Evolutionary conservation across 2,329 filamentous ascomycete species (phyloP).

Genomic region (Fusarium secorum): DNA sequence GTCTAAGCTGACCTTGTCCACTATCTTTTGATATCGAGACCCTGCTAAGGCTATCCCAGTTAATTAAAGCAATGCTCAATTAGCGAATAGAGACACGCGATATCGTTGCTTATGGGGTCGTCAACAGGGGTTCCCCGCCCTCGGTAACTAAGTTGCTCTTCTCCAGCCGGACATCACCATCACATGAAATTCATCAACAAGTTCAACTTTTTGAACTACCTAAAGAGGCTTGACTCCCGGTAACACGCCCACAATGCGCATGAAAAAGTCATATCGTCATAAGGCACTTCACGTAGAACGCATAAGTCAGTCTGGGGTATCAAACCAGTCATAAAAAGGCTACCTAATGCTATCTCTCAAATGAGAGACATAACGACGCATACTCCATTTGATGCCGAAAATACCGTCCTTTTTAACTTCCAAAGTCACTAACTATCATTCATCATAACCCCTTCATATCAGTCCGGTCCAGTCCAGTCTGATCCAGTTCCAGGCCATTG

Average conservation of each 20-base stretch:
- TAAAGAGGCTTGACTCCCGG: background rate
- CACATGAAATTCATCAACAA: conserved; percentile 15
- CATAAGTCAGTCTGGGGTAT: conserved; percentile 18
- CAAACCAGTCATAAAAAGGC: conserved; percentile 32
- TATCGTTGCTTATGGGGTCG: background rate
- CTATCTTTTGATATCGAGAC: conserved; percentile 8
- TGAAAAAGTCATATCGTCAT: background rate
- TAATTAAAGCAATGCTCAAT: conserved; percentile 28
- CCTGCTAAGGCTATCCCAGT: conserved; percentile 23
- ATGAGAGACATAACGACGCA: conserved; percentile 5
- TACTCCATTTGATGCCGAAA: conserved; percentile 30
- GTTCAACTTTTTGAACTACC: background rate
- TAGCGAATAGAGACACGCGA: conserved; percentile 8
- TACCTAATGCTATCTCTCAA: conserved; percentile 25
- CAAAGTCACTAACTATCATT: conserved; percentile 23
- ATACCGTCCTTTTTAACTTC: conserved; percentile 22
- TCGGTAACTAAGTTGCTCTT: background rate
- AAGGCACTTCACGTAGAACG: background rate
- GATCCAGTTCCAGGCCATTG: conserved; percentile 1
- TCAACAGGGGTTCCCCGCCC: conserved; percentile 35
- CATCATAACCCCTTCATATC: conserved; percentile 21
- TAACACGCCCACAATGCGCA: background rate
- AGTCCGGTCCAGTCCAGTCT: background rate
- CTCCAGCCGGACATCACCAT: conserved; percentile 13
- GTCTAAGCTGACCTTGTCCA: conserved; percentile 3